Evolutionary conservation across 176 grass and related monocot species (phyloP).

Genomic region (Carex pumila): DNA sequence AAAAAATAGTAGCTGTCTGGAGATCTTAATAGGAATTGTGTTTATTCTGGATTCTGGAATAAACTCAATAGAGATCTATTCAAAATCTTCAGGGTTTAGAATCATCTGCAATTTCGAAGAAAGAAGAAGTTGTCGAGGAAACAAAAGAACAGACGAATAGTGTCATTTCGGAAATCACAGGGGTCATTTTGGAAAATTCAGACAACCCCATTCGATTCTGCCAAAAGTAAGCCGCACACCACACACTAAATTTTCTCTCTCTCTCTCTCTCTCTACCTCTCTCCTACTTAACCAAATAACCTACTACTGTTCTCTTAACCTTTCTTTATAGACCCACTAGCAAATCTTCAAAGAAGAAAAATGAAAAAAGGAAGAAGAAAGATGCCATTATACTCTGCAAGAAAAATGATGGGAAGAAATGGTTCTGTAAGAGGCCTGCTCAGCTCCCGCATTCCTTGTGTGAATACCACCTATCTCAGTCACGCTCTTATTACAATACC

Average conservation of each 20-base stretch:
- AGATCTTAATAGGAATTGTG: neutral
- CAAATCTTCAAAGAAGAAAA: constrained; percentile 6
- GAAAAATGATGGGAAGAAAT: constrained; percentile 21
- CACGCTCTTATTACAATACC: constrained; percentile 14
- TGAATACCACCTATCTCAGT: constrained; percentile 17
- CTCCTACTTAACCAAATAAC: neutral
- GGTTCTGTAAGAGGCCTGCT: constrained; percentile 17
- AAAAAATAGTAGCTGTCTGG: neutral
- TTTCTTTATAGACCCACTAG: neutral
- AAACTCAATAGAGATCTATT: neutral
- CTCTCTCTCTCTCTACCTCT: neutral
- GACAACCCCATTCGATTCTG: constrained; percentile 6
- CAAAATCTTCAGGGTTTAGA: neutral
- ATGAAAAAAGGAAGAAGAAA: neutral
- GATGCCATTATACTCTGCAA: constrained; percentile 1
- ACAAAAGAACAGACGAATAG: neutral
- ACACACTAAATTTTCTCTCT: neutral
- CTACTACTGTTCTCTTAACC: neutral
- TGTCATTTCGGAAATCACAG: constrained; percentile 2
- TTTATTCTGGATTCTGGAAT: neutral
- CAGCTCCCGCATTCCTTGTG: constrained; percentile 6
- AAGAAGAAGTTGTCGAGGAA: constrained; percentile 1
- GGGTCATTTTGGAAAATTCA: constrained; percentile 16
- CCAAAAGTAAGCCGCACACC: constrained; percentile 19
- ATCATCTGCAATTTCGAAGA: constrained; percentile 8